Base-by-base conservation (phyloP, 2,329 filamentous ascomycete species). In the Exophiala viscosa region DNA sequence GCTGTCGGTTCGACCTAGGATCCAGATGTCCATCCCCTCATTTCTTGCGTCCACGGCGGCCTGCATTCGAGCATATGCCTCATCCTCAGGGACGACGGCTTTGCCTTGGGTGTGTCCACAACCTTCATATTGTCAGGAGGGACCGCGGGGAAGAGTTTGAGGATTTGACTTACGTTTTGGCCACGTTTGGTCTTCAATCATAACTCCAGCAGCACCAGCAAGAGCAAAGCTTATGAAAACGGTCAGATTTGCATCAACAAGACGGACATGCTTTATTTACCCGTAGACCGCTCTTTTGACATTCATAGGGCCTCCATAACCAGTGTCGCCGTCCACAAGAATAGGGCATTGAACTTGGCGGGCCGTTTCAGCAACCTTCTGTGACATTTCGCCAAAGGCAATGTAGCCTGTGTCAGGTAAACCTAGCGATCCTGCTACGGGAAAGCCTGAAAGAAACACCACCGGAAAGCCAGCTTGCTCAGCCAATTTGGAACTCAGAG, bases 381-480 rank as follows among this genome's bases (percentile, higher is more conserved):
- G 65, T 41, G 69, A 73, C 64, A 77, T 70, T 53, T 77, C 75
- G 7, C 68, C 65, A 57, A 77, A 71, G 1, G 75, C 74, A 48
- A 77, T 77, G 45, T 77, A 78, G 1, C 75, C 75, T 1, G 76
- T 74, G 55, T 77, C 74, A 0, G 75, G 75, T 0, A 77, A 63
- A 1, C 72, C 71, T 45, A 70, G 68, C 0, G 70, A 59, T 13
- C 66, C 69, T 0, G 74, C 64, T 10, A 76, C 69, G 15, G 72
- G 62, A 52, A 72, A 76, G 0, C 74, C 73, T 0, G 72, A 67
- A 0, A 76, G 62, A 49, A 77, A 77, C 8, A 76, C 54, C 43
- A 76, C 63, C 0, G 74, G 74, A 42, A 76, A 76, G 0, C 74
- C 73, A 1, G 74, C 71, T 55, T 76, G 72, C 49, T 76, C 70